Base-by-base conservation (phyloP, 2,329 filamentous ascomycete genomes). In the Clonostachys rosea region DNA sequence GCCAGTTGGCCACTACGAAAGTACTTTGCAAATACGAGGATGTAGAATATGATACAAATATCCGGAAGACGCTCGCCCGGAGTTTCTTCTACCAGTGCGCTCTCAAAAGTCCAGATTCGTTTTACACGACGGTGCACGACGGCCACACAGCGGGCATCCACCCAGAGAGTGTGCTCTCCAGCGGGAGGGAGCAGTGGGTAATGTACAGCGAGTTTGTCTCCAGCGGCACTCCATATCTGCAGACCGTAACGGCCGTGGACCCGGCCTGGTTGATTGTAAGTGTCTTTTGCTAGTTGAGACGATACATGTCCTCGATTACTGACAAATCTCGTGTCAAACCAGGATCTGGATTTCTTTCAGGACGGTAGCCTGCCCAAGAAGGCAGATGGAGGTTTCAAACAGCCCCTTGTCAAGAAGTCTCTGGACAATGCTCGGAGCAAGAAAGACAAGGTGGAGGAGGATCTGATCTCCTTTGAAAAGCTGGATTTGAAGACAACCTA, bases 71-170 rank as follows among this genome's bases (percentile, higher is more conserved):
- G 4, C 13, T 24, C 18, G 16, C 40, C 14, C 40, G 20, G n/a
- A 20, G 16, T 14, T 20, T 17, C 4, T 42, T 16, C 40, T 14
- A 42, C 20, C n/a, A 42, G 40, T 14, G 13, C 13, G 40, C 40
- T 20, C 13, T 42, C 13, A 13, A 20, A 13, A 6, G 6, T 20
- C n/a, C 44, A 34, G 24, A 48, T 48, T 40, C 42, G 42, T 41
- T 45, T 48, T 52, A 52, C 40, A 42, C 35, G 37, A 51, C 49
- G 14, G 44, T 51, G 14, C 46, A 47, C 35, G 49, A 51, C 24
- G 49, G 49, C 18, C 40, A 34, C 34, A 24, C 42, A 10, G 47
- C 18, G 3, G 44, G 36, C 24, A 20, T 52, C n/a, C 24, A 34
- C 18, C 49, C 46, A 35, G 12, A 7, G 2, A 48, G 45, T 16